These are phyloP conservation scores for Ceratocystis albifundus DNA, from an alignment of 2,329 filamentous ascomycete species.

Conservation along the genomic window DNA sequence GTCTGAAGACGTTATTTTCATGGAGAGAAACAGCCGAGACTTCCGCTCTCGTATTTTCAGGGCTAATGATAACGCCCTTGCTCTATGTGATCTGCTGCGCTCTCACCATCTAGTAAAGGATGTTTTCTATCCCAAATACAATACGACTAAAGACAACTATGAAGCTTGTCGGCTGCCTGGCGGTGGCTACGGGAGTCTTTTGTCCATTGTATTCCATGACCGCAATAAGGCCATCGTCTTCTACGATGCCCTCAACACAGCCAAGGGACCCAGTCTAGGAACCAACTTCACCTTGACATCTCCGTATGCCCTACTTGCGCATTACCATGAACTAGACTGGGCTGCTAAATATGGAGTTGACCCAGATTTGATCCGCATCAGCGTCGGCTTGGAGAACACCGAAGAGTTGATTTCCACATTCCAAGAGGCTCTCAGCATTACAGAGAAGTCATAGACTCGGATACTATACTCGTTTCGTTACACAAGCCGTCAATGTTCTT, in stretches of 20 bases:
- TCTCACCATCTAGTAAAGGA: slow-evolving; percentile 54
- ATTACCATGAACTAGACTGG: slow-evolving; percentile 90
- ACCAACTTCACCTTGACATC: slow-evolving; percentile 93
- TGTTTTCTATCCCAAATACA: slow-evolving; percentile 79
- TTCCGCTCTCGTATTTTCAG: slow-evolving; percentile 72
- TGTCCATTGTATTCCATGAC: slow-evolving; percentile 70
- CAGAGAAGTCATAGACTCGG: not conserved
- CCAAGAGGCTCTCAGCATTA: slow-evolving; percentile 53
- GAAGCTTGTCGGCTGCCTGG: slow-evolving; percentile 61
- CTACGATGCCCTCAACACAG: slow-evolving; percentile 73
- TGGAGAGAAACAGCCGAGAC: slow-evolving; percentile 92
- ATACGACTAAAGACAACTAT: slow-evolving; percentile 57
- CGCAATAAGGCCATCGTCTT: slow-evolving; percentile 64
- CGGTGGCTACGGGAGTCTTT: slow-evolving; percentile 79
- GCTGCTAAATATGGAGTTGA: slow-evolving; percentile 71
- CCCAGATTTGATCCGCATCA: slow-evolving; percentile 68
- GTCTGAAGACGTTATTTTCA: slow-evolving; percentile 85
- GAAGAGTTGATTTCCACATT: slow-evolving; percentile 54
- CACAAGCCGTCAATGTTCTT: too few species aligned
- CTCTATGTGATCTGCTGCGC: slow-evolving; percentile 61
- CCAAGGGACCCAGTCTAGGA: slow-evolving; percentile 87
- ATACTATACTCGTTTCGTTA: too few species aligned
- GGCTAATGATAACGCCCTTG: slow-evolving; percentile 76
- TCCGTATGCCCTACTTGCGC: slow-evolving; percentile 82
- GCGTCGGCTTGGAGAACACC: slow-evolving; percentile 77